Evolutionary conservation across 441 rosid species (phyloP).

Genomic region (Erodium trifolium): DNA sequence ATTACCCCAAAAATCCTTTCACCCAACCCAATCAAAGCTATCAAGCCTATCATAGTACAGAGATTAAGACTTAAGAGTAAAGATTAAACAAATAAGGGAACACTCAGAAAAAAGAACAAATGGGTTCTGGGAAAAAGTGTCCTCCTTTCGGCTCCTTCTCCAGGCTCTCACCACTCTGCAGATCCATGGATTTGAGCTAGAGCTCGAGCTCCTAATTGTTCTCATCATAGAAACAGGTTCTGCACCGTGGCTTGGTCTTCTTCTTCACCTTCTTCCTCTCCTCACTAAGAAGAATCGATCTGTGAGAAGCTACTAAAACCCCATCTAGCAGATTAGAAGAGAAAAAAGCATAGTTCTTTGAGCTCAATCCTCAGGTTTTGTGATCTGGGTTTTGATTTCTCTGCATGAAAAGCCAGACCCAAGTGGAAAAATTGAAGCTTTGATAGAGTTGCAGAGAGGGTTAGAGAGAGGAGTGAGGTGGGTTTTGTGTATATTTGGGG

Average conservation of each 20-base stretch:
- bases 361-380: background rate
- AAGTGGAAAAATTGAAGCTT: background rate
- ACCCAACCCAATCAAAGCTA: background rate
- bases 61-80: background rate
- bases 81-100: constrained; percentile 5
- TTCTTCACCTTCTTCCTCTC: background rate
- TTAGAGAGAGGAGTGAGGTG: background rate
- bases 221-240: constrained; percentile 9
- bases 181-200: constrained; percentile 22
- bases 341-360: background rate
- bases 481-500: background rate
- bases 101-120: constrained; percentile 2
- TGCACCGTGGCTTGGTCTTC: constrained; percentile 1
- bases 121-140: constrained; percentile 17
- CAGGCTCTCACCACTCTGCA: background rate
- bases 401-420: background rate
- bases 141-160: constrained; percentile 14
- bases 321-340: background rate
- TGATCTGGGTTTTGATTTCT: background rate
- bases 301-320: background rate
- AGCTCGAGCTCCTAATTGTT: background rate
- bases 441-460: constrained; percentile 10
- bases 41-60: background rate
- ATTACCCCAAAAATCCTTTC: background rate
- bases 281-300: background rate